phyloP scores from a whole-genome alignment of 2,329 filamentous ascomycete genomes.

The Epicoccum sorghinum region DNA sequence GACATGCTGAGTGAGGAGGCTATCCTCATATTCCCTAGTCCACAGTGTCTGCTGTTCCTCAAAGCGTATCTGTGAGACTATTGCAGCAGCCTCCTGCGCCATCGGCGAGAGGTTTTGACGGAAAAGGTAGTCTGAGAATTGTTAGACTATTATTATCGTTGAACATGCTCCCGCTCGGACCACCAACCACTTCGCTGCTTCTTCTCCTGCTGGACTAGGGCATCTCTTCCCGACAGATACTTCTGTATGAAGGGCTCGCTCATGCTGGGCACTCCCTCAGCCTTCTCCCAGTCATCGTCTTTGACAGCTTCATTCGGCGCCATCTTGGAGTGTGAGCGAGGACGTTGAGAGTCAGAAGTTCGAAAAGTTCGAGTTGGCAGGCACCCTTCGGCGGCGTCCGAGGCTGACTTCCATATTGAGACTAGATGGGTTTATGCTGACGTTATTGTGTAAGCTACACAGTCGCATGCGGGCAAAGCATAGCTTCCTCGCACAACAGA shows the following conservation, averaged over 20 bases:
- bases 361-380: conserved; percentile 2
- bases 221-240: conserved; percentile 77
- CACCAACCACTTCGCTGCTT: conserved; percentile 76
- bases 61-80: conserved; percentile 79
- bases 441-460: conserved; percentile 13
- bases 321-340: conserved; percentile 23
- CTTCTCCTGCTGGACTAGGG: conserved; percentile 80
- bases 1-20: conserved; percentile 66
- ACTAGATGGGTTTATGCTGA: conserved; percentile 25
- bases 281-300: conserved; percentile 49
- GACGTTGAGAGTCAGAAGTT: neutral
- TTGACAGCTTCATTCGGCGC: conserved; percentile 26
- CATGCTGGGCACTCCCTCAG: conserved; percentile 49
- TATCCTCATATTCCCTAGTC: conserved; percentile 75
- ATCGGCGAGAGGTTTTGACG: conserved; percentile 77
- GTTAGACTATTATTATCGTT: conserved; percentile 30
- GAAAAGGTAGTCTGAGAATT: conserved; percentile 68
- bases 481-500: neutral
- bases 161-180: conserved; percentile 1
- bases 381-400: conserved; percentile 24
- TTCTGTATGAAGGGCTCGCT: conserved; percentile 80
- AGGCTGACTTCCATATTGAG: conserved; percentile 22
- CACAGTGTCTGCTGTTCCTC: conserved; percentile 79
- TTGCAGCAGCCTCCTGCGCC: conserved; percentile 75
- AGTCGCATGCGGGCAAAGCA: conserved; percentile 8